Conservation (phyloP, 2,329 filamentous ascomycete species). For the Scedosporium boydii region DNA sequence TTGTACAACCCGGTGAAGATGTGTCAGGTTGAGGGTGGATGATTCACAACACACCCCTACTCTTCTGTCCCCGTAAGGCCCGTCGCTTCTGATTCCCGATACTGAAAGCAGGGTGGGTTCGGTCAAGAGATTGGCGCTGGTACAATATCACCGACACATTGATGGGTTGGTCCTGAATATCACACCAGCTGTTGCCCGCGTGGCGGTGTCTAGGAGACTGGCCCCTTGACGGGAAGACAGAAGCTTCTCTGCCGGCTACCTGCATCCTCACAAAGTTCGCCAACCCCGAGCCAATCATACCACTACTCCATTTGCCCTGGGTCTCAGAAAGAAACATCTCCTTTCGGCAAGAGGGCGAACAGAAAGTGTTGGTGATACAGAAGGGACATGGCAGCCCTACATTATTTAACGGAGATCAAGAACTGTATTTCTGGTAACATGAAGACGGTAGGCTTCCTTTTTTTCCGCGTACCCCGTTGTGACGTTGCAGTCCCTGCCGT, state of each 20-base stretch:
- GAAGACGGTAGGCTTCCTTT: background rate
- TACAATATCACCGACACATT: background rate
- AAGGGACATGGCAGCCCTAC: background rate
- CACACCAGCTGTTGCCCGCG: background rate
- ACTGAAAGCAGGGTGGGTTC: background rate
- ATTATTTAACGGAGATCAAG: background rate
- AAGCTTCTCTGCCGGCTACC: constrained; percentile 1
- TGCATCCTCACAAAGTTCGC: constrained; percentile 3
- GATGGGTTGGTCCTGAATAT: background rate
- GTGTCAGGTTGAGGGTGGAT: too few species aligned
- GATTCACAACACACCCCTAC: too few species aligned
- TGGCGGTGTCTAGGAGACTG: background rate
- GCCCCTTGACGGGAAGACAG: background rate
- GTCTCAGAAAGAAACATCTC: background rate
- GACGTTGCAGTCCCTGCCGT: constrained; percentile 2
- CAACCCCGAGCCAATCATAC: constrained; percentile 6
- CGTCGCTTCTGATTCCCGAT: too few species aligned
- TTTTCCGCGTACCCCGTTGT: background rate
- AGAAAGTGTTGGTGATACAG: background rate
- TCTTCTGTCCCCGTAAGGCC: too few species aligned
- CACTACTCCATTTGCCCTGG: background rate
- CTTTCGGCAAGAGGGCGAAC: background rate
- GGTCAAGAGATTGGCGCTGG: background rate
- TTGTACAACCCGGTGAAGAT: too few species aligned
- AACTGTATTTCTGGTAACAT: background rate